A percentile compares a stretch with the other conserved stretches of the same genome.
Evolutionary conservation across 148 eudicot species (phyloP).

Genomic region (Chenopodium album): DNA sequence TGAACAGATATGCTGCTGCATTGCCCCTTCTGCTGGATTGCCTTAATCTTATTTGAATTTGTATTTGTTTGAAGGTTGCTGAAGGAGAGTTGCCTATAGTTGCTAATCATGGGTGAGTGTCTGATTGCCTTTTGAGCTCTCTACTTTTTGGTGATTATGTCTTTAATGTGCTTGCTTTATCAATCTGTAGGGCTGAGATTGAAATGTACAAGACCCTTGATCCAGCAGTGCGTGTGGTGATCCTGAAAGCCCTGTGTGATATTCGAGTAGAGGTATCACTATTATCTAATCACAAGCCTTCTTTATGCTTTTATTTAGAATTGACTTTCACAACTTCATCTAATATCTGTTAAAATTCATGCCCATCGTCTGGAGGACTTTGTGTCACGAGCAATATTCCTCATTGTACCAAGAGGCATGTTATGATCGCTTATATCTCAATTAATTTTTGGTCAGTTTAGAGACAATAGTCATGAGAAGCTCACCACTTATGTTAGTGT

Average conservation of each 20-base stretch:
- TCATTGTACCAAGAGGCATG: background rate
- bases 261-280: slow-evolving; percentile 94
- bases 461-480: background rate
- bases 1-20: slow-evolving; percentile 6
- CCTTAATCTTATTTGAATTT: slow-evolving; percentile 20
- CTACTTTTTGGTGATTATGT: slow-evolving; percentile 10
- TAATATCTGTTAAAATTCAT: background rate
- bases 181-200: slow-evolving; percentile 60
- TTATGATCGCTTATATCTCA: background rate
- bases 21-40: slow-evolving; percentile 17
- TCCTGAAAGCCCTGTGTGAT: slow-evolving; percentile 90
- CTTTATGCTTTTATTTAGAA: background rate
- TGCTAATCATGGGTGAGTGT: slow-evolving; percentile 82
- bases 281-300: background rate
- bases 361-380: background rate
- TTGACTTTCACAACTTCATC: slow-evolving; percentile 2
- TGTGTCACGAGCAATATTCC: background rate
- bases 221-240: slow-evolving; percentile 80
- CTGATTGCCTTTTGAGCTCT: slow-evolving; percentile 18
- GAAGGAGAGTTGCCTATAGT: slow-evolving; percentile 95
- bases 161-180: slow-evolving; percentile 17
- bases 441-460: too few relatives aligned
- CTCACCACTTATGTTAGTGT: background rate
- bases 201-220: slow-evolving; percentile 79
- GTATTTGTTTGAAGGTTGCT: slow-evolving; percentile 63